Base-by-base conservation (phyloP, 2,329 filamentous ascomycete species). In the Epichloe gansuensis region DNA sequence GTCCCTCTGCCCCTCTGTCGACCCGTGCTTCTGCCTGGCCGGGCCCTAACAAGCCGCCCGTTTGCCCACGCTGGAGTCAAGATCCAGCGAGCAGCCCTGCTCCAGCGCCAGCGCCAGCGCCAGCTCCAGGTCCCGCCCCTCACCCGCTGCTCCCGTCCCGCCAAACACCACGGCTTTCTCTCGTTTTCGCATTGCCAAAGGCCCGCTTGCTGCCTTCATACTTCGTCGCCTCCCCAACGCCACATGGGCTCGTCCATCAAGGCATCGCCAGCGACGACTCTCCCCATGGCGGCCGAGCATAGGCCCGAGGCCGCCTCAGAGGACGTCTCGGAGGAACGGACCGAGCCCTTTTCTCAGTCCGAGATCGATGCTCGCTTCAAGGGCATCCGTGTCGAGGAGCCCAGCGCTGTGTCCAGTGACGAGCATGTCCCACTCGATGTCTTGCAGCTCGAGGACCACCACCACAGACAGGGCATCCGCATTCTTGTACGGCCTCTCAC, bases 311-410 rank as follows among this genome's bases (percentile, higher is more conserved):
- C 63, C 57, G 60, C 64, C 58, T 69, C 67, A 43, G 64, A 68
- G 55, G 66, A 62, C 56, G 60, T 62, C 55, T 70, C 70, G 54
- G 69, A 72, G 60, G 76, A 80, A 66, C 75, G 71, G 64, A 81
- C 78, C 46, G 76, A 81, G 65, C 75, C 77, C 9, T 78, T 80
- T 58, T 77, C 77, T 9, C 70, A 78, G 56, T 73, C 75, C 48
- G 76, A 81, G 63, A 71, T 80, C 56, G 72, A 77, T 49, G 66
- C 71, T 27, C 74, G 76, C 17, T 65, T 78, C 53, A 69, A 67
- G 54, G 62, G 62, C 58, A 66, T 77, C 51, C 68, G 71, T 46
- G 68, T 74, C 52, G 71, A 75, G 52, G 71, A 72, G 55, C 60
- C 65, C 15, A 61, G 70, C 55, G 63, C 66, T 46, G 62, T 68